Percentiles rank a stretch among this genome's conserved stretches.
These are phyloP conservation scores for Aurinia saxatilis DNA, from an alignment of 345 rosid species.

Conservation along the genomic window DNA sequence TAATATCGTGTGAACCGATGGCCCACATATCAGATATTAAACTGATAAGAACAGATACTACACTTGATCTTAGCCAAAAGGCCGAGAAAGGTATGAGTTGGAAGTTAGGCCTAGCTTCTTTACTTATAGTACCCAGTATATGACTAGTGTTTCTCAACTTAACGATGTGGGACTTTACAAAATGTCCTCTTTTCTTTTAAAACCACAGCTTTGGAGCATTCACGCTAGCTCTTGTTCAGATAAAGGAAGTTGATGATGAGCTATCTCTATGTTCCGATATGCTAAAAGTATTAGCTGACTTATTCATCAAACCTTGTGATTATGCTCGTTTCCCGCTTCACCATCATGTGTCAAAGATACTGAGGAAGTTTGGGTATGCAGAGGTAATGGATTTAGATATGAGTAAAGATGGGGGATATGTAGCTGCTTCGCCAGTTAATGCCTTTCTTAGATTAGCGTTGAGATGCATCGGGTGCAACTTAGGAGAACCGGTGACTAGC, in stretches of 20 bases:
- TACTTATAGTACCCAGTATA: no score
- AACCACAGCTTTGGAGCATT: constrained; percentile 24
- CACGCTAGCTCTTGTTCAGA: constrained; percentile 17
- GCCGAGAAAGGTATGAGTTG: constrained; percentile 48
- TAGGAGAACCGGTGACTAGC: constrained; percentile 9
- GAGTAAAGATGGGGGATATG: neutral
- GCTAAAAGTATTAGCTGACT: constrained; percentile 13
- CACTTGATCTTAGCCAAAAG: constrained; percentile 71
- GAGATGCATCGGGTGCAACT: constrained; percentile 15
- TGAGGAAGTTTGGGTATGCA: constrained; percentile 13
- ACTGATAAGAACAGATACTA: constrained; percentile 46
- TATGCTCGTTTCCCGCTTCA: constrained; percentile 10
- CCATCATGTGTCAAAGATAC: constrained; percentile 9
- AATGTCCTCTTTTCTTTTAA: no score
- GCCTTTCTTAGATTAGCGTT: constrained; percentile 15
- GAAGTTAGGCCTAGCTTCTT: no score
- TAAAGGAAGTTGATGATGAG: constrained; percentile 16
- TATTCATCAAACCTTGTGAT: constrained; percentile 13
- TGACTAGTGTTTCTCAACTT: no score
- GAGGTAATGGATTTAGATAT: constrained; percentile 4
- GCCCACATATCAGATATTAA: constrained; percentile 37
- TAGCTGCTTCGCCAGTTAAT: neutral
- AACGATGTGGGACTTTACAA: no score
- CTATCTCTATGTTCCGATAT: constrained; percentile 9
- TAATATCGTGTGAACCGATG: constrained; percentile 2